Base-by-base conservation (phyloP, 768 basidiomycete genomes). In the Dioszegia crocea region DNA sequence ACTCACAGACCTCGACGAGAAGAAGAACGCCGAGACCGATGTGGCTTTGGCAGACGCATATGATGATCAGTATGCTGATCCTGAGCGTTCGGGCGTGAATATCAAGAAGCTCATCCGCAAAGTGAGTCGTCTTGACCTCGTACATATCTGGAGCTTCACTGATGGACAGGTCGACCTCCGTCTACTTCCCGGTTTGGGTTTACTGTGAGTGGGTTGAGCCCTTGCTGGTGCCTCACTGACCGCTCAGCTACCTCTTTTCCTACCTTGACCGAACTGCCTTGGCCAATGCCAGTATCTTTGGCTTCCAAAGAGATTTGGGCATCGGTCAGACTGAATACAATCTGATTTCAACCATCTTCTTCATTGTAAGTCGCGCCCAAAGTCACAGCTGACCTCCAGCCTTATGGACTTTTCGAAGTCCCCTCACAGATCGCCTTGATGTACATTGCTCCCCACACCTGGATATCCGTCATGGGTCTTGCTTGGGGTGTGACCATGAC, bases 231-330 rank as follows among this genome's bases (percentile, higher is more conserved):
- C 33, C 6, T 33, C 14, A 14, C 33, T 33, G 33, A 33, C 33
- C 33, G 6, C 8, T 10, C 10, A 27, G 46, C 23, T 48, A 30
- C 23, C 50, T 51, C 30, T 51, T 51, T 40, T 59, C 57, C 10
- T 59, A 59, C 40, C 10, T 59, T 11, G 57, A 59, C 29, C 40
- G 59, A 26, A 29, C 21, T 17, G 39, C 59, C 11, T 36, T 61
- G 23, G 59, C 59, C 33, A 56, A 56, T 31, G 60, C 60, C 14
- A 44, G 44, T 8, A 57, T 56, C 48, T 43, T 56, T 19, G 60
- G 60, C 31, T 31, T 47, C 33, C 16, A 54, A 19, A 12, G 17
- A 16, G 39, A 39, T 26, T 29, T 61, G 9, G n/a, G 38, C 16
- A 27, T 61, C 24, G 36, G 14, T 10, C 26, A n/a, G 27, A 40